Evolutionary conservation across 352 stramenopile species (phyloP).

Genomic region (Phytophthora pistaciae): DNA sequence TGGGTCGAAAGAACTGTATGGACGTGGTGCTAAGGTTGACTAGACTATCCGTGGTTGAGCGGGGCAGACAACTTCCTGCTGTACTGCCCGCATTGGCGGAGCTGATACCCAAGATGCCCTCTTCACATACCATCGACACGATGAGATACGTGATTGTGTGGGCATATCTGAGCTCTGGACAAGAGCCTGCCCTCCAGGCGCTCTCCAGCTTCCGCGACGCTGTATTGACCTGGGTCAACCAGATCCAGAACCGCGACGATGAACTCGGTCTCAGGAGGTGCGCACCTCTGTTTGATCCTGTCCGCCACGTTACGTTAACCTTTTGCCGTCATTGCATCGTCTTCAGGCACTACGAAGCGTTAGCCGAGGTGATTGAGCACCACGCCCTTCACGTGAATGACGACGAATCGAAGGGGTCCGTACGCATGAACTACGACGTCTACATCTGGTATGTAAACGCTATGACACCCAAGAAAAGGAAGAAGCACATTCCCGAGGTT

Average conservation of each 20-base stretch:
- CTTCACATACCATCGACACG: not conserved
- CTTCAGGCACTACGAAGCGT: not conserved
- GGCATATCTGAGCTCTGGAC: conserved; percentile 1
- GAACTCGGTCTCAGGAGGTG: conserved; percentile 1
- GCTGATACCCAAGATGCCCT: not conserved
- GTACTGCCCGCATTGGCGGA: not conserved
- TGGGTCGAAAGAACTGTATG: not conserved
- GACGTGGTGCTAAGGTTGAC: conserved; percentile 9
- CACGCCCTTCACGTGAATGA: not conserved
- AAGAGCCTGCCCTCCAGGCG: not conserved
- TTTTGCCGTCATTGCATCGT: too few relatives aligned
- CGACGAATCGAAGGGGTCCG: not conserved
- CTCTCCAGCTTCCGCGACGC: not conserved
- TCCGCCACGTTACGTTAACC: too few relatives aligned
- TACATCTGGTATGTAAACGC: not conserved
- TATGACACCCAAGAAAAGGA: not conserved
- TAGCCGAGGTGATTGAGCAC: not conserved
- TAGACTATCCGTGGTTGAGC: not conserved
- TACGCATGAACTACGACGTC: not conserved
- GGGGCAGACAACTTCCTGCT: not conserved
- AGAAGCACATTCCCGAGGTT: not conserved
- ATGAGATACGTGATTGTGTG: conserved; percentile 20
- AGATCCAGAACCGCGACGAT: not conserved
- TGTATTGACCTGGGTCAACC: not conserved
- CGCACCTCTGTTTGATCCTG: not conserved